These are phyloP conservation scores for Pestalotiopsis sp. DNA, from an alignment of 2,329 filamentous ascomycete genomes.

Conservation along the genomic window DNA sequence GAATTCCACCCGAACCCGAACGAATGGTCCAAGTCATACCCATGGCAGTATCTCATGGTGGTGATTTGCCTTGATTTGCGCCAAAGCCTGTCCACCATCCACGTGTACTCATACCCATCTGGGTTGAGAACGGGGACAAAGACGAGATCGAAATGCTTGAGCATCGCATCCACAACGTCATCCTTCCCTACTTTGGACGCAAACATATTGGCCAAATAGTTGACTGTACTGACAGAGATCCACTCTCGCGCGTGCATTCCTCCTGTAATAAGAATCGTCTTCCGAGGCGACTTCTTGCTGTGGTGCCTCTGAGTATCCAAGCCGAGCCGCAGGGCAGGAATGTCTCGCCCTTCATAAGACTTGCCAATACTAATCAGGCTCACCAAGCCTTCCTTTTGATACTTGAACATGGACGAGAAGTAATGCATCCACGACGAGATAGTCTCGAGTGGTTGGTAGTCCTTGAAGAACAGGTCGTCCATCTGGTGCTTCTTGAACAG, in stretches of 20 bases:
- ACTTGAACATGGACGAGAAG: slow-evolving; percentile 78
- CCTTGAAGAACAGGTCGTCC: slow-evolving; percentile 84
- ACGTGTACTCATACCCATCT: slow-evolving; percentile 92
- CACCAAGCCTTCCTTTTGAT: slow-evolving; percentile 64
- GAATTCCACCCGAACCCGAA: slow-evolving; percentile 86
- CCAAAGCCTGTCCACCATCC: slow-evolving; percentile 90
- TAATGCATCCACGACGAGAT: slow-evolving; percentile 91
- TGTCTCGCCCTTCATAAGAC: slow-evolving; percentile 86
- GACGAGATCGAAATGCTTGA: slow-evolving; percentile 83
- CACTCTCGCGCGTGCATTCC: slow-evolving; percentile 94
- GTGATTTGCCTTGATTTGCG: slow-evolving; percentile 91
- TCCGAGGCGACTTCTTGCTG: slow-evolving; percentile 51
- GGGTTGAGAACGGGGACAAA: slow-evolving; percentile 89
- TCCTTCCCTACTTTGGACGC: slow-evolving; percentile 80
- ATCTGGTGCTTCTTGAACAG: slow-evolving; percentile 58
- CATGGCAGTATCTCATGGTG: slow-evolving; percentile 77
- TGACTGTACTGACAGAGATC: slow-evolving; percentile 91
- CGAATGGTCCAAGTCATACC: slow-evolving; percentile 84
- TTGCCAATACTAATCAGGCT: slow-evolving; percentile 74
- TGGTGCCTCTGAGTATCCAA: slow-evolving; percentile 37
- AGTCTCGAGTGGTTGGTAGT: slow-evolving; percentile 85
- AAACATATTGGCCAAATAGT: slow-evolving; percentile 85
- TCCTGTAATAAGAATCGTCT: slow-evolving; percentile 79
- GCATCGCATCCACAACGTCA: slow-evolving; percentile 69
- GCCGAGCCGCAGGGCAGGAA: slow-evolving; percentile 78